These are phyloP conservation scores for Baorangia bicolor DNA, from an alignment of 768 basidiomycete genomes.

Conservation along the genomic window DNA sequence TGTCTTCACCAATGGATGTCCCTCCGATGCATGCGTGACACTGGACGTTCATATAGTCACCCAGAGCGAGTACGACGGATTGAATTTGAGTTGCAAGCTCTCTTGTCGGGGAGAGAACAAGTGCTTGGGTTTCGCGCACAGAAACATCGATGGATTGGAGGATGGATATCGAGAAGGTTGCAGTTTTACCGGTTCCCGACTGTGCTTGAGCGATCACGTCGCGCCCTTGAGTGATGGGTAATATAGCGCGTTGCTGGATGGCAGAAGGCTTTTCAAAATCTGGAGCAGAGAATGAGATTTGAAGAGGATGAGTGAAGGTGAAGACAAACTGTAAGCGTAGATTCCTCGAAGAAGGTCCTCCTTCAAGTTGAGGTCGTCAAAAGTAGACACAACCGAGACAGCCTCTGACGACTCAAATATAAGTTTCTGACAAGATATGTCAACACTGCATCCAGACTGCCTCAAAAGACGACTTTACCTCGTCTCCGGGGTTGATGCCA, in stretches of 20 bases:
- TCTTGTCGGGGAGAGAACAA: conserved; percentile 96
- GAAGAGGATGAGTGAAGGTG: background rate
- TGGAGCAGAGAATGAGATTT: conserved; percentile 26
- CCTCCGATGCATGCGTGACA: conserved; percentile 99
- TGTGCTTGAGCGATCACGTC: conserved; percentile 99
- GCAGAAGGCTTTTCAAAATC: conserved; percentile 99
- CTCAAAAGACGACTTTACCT: conserved; percentile 45
- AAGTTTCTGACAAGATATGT: conserved; percentile 60
- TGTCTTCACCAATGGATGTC: conserved; percentile 96
- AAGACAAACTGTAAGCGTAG: conserved; percentile 87
- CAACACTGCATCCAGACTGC: conserved; percentile 2
- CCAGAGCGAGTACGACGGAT: conserved; percentile 92
- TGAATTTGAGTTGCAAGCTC: conserved; percentile 99
- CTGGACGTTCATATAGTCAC: conserved; percentile 99
- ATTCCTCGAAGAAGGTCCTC: conserved; percentile 95
- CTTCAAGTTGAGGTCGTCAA: conserved; percentile 89
- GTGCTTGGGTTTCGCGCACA: conserved; percentile 92
- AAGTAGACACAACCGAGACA: conserved; percentile 84
- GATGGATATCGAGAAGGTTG: conserved; percentile 97
- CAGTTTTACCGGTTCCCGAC: conserved; percentile 99
- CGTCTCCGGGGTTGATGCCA: conserved; percentile 84
- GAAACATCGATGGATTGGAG: conserved; percentile 97
- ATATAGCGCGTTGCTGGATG: conserved; percentile 96
- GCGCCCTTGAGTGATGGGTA: conserved; percentile 92
- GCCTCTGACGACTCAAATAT: conserved; percentile 95